Conservation (phyloP, 1,284 basidiomycete genomes). For the Ceratobasidium sp. region DNA sequence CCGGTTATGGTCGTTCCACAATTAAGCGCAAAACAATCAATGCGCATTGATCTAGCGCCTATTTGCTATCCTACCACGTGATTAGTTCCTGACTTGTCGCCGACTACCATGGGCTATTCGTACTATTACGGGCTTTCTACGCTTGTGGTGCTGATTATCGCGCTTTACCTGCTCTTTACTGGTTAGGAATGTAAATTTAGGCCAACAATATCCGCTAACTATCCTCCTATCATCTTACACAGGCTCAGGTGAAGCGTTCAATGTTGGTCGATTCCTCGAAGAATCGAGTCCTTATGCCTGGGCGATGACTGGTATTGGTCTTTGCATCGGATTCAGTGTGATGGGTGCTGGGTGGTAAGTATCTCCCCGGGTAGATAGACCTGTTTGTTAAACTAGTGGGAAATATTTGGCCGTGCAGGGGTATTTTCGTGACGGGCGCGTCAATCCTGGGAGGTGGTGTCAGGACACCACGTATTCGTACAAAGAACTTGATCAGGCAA, state of each 20-base stretch:
- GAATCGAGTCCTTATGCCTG: constrained; percentile 95
- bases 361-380: not conserved
- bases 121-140: constrained; percentile 27
- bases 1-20: too few species aligned
- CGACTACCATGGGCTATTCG: constrained; percentile 40
- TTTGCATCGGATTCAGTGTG: constrained; percentile 95
- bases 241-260: constrained; percentile 92
- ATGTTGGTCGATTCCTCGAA: constrained; percentile 92
- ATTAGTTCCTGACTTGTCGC: not conserved
- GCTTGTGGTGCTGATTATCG: constrained; percentile 69
- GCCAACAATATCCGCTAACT: not conserved
- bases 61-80: constrained; percentile 11
- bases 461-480: constrained; percentile 92
- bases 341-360: constrained; percentile 96
- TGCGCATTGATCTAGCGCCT: too few species aligned
- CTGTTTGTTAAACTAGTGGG: constrained; percentile 7
- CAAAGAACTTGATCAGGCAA: constrained; percentile 97
- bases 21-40: too few species aligned
- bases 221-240: constrained; percentile 41
- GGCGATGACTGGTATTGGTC: constrained; percentile 91
- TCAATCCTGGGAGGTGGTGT: constrained; percentile 98
- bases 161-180: constrained; percentile 89
- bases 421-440: constrained; percentile 96
- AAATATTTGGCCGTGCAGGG: constrained; percentile 70
- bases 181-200: constrained; percentile 62